These are phyloP conservation scores for Heliocybe sulcata DNA, from an alignment of 1,284 basidiomycete species.

Conservation along the genomic window DNA sequence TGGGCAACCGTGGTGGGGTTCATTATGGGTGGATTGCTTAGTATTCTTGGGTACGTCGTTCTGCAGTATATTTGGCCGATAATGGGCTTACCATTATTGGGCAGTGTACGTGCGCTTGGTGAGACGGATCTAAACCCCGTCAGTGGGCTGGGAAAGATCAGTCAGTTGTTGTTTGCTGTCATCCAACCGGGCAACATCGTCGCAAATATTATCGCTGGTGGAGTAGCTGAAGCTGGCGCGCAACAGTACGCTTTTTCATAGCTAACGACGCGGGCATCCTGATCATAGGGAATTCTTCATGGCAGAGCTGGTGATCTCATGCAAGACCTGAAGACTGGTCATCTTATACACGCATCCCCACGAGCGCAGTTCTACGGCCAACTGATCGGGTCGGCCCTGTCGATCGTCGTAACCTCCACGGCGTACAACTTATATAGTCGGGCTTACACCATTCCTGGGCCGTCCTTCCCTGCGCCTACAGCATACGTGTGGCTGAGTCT, in stretches of 20 bases:
- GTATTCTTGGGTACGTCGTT: conserved; percentile 72
- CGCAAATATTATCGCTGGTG: conserved; percentile 94
- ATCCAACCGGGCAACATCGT: conserved; percentile 93
- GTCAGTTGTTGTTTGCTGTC: conserved; percentile 90
- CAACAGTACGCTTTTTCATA: conserved; percentile 64
- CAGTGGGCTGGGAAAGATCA: conserved; percentile 91
- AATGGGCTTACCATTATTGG: conserved; percentile 5
- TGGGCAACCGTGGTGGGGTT: conserved; percentile 91
- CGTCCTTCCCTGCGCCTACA: conserved; percentile 90
- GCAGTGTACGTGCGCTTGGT: conserved; percentile 81
- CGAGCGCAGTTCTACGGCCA: conserved; percentile 86
- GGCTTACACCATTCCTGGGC: conserved; percentile 83
- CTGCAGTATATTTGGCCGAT: background rate
- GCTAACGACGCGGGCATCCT: too few relatives aligned
- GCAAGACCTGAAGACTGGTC: conserved; percentile 97
- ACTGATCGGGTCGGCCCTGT: conserved; percentile 80
- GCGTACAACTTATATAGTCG: conserved; percentile 85
- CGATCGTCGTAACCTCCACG: conserved; percentile 83
- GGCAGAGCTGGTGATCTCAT: conserved; percentile 90
- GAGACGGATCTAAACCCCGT: conserved; percentile 94
- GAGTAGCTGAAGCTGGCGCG: conserved; percentile 93
- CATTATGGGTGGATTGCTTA: conserved; percentile 75
- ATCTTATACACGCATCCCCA: conserved; percentile 81
- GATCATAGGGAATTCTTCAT: background rate
- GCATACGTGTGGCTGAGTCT: conserved; percentile 91